Base-by-base conservation (phyloP, 2,329 filamentous ascomycete genomes). In the Orbilia blumenaviensis region DNA sequence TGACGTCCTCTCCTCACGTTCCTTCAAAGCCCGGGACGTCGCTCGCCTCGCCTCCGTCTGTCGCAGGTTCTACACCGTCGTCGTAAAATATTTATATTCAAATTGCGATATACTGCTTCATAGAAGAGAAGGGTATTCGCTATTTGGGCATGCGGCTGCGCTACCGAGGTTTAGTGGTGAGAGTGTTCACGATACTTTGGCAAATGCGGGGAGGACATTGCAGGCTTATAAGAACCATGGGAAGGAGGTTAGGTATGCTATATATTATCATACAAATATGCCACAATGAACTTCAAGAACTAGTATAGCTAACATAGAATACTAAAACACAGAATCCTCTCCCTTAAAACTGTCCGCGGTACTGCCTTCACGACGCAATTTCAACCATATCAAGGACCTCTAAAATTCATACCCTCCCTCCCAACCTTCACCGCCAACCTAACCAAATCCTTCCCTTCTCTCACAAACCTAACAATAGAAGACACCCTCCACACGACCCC, bases 341-440 rank as follows among this genome's bases (percentile, higher is more conserved):
- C 52, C 52, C 52, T 56, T 5, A 56, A 56, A 38, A 56, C 52
- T 32, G 38, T 32, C 32, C 52, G 52, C 9, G 52, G 52, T 32
- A 38, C 18, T 10, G 16, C 5, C n/a, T 32, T 56, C 2, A 4
- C 2, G 12, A 8, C n/a, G 18, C 12, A 12, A 34, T 1, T 6
- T 3, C 9, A n/a, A n/a, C 16, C 29, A 2, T 56, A 56, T 12
- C 0, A n/a, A 1, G 52, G 52, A 1, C 52, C 52, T 6, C n/a
- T 34, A 34, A 54, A 54, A 54, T 6, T 34, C 16, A 38, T n/a
- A 23, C 6, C 16, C 10, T 56, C 32, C 29, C 2, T 56, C 16
- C 32, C 52, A 38, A n/a, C 1, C 32, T 56, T 56, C 32, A 25
- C n/a, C 16, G 7, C 8, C 1, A 27, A 21, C 7, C 23, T 48